These are phyloP conservation scores for Agrocybe pediades DNA, from an alignment of 768 basidiomycete genomes.

Conservation along the genomic window DNA sequence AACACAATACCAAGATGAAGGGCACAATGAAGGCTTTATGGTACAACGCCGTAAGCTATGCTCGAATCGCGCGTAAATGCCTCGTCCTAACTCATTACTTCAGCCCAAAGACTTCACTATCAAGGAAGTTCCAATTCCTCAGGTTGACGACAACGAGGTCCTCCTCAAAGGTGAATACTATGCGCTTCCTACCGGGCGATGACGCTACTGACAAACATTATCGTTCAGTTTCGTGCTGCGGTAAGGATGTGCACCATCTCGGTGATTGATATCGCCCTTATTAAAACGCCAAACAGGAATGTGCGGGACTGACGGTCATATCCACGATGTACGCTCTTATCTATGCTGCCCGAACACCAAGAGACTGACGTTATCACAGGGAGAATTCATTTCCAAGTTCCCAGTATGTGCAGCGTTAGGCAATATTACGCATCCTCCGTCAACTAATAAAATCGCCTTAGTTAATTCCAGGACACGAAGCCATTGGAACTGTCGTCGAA, in stretches of 20 bases:
- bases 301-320: slow-evolving; percentile 61
- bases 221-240: slow-evolving; percentile 1
- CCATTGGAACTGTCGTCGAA: slow-evolving; percentile 70
- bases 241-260: slow-evolving; percentile 16
- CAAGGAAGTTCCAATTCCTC: slow-evolving; percentile 50
- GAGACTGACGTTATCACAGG: slow-evolving; percentile 42
- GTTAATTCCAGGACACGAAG: slow-evolving; percentile 44
- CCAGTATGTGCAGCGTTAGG: slow-evolving; percentile 37
- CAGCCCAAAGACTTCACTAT: slow-evolving; percentile 54
- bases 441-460: slow-evolving; percentile 42
- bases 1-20: slow-evolving; percentile 38
- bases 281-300: too few relatives aligned
- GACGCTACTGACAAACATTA: neutral
- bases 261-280: neutral
- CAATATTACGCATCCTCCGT: slow-evolving; percentile 36
- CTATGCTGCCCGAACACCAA: neutral
- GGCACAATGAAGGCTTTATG: slow-evolving; percentile 77
- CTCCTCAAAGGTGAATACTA: slow-evolving; percentile 52
- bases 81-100: neutral
- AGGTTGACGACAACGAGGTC: slow-evolving; percentile 52
- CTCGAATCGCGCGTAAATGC: slow-evolving; percentile 52
- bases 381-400: slow-evolving; percentile 68
- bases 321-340: slow-evolving; percentile 43
- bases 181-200: neutral
- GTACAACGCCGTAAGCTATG: slow-evolving; percentile 68